Evolutionary conservation across 1,284 basidiomycete genomes (phyloP), one percentile per base, ranked within the genome.

Genomic region (Ustilago shanxiensis): DNA sequence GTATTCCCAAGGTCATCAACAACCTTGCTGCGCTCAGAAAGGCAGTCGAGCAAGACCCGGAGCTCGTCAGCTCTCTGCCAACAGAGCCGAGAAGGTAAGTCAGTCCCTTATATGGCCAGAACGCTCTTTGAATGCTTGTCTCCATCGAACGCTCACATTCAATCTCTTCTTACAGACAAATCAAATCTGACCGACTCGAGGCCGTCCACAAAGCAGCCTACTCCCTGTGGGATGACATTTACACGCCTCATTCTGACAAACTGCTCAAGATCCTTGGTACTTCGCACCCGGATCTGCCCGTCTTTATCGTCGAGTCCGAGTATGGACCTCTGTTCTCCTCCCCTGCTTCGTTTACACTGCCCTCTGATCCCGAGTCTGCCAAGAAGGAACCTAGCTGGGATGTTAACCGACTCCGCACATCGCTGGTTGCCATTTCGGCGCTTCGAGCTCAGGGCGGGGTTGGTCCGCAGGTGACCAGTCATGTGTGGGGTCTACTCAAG

Each of bases 401-500:
- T 87, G 89, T 97, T 76, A 93, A 93, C 85, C 91, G 95, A 66
- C 90, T 94, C 24, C 87, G 96, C 79, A 93, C 95, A 47, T 95
- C 93, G 39, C 90, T 98, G 41, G 92, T 96, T 60, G 95, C 93
- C 49, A 92, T 94, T 66, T 92, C 95, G n/a, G 93, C 94, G 75
- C 89, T 99, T 59, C 91, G 96, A 70, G 92, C 95, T 8, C 84
- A 96, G 85, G 92, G 91, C 35, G 90, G 93, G 55, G 95, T 98
- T 63, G 94, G 91, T 18, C 94, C 95, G 9, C 96, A 98, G 86
- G 90, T 98, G 64, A 92, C 89, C 11, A 93, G 92, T 83, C 96
- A 99, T 86, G 92, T 95, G 50, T 97, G 95, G 87, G 96, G 96
- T 20, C 89, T 99, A 81, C 90, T 95, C 77, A 95, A 95, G 86